Evolutionary conservation across 108 stramenopile genomes (phyloP), one percentile per base, ranked within the genome.

Genomic region (Conticribra guillardii): DNA sequence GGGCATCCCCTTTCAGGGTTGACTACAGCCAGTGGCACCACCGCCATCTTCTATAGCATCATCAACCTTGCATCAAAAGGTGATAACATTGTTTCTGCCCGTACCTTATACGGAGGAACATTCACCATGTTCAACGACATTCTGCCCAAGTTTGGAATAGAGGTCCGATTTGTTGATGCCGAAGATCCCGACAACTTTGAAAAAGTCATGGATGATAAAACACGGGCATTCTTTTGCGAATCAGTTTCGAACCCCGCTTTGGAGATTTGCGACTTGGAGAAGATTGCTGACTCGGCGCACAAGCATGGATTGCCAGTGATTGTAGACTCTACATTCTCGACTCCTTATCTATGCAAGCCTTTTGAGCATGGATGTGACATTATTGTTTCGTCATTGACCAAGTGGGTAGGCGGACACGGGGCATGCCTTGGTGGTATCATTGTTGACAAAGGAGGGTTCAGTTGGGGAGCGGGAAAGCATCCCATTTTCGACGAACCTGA

Each of bases 391-490:
- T 94, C 92, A 18, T 60, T 80, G 31, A 96, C 97, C 46, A 97
- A 97, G 67, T 97, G 97, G 97, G 69, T 86, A 24, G 93, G 95
- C 33, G 97, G 97, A 26, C 90, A 95, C 67, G 93, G 90, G 17
- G 72, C 85, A 18, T 71, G 75, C 61, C 54, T 94, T 24, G 88
- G 86, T 32, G 89, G 88, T 26, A 86, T 90, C 15, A 79, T 92
- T 69, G 87, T 92, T 3, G 88, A 89, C 66, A 73, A 66, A 26
- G 88, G 87, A 22, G 72, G 48, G 0, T 96, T 96, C 76, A 54
- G 81, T 54, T 96, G 95, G 95, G 80, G 78, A 23, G 81, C 81
- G 17, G 90, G 89, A 28, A 96, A 93, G 75, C 88, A 88, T 61
- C 94, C 94, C 1, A 50, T 91, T 23, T 87, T 83, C 62, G 86